These are phyloP conservation scores for Nicotiana tomentosiformis DNA, from an alignment of 257 asterid genomes.

Conservation along the genomic window DNA sequence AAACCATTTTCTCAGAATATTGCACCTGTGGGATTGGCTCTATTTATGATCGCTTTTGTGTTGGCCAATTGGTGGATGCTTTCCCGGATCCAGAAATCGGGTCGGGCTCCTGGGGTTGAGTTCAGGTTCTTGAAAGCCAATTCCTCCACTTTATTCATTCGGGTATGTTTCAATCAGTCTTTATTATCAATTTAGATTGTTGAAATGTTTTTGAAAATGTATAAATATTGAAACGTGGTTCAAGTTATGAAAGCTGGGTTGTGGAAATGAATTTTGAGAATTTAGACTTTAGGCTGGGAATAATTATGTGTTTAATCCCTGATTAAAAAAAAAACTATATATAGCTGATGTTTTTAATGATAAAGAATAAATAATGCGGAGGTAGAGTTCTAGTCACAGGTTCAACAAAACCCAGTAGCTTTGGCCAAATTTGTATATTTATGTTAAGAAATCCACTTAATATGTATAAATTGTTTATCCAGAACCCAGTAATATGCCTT, in stretches of 20 bases:
- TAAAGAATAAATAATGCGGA: no score
- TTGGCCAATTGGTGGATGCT: constrained; percentile 75
- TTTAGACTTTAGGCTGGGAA: not conserved
- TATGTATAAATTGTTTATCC: no score
- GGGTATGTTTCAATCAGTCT: constrained; percentile 36
- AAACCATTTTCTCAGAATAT: constrained; percentile 47
- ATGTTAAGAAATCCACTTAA: no score
- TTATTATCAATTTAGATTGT: constrained; percentile 4
- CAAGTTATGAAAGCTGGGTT: not conserved
- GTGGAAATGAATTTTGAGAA: not conserved
- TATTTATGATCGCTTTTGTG: constrained; percentile 41
- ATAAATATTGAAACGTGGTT: not conserved
- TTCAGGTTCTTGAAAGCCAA: constrained; percentile 49
- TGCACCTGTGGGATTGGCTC: constrained; percentile 31
- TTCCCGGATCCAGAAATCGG: constrained; percentile 61
- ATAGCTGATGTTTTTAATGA: not conserved
- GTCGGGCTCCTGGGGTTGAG: constrained; percentile 32
- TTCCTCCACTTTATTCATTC: constrained; percentile 52
- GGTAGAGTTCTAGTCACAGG: no score
- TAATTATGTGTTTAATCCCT: not conserved
- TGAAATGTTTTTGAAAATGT: not conserved
- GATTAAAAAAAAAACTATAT: not conserved
- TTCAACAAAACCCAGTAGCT: no score
- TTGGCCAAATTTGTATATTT: no score
- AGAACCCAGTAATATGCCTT: no score